A percentile compares a stretch with the other conserved stretches of the same genome.
Conservation (phyloP, 1,139 yeast species). For the Yamadazyma oceani region DNA sequence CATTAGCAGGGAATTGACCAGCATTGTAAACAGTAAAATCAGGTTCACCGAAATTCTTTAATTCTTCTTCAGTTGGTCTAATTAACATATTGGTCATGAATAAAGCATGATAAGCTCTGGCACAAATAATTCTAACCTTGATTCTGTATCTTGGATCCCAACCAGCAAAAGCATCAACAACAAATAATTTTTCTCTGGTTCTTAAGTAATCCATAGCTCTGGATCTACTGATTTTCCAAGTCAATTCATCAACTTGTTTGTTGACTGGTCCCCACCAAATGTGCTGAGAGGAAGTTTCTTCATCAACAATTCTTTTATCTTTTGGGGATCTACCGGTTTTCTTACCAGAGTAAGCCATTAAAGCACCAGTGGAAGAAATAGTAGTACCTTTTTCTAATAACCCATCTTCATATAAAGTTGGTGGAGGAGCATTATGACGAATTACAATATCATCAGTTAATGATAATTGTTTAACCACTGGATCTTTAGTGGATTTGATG, state of each 20-base stretch:
- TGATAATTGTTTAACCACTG: constrained; percentile 44
- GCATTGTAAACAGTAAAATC: constrained; percentile 98
- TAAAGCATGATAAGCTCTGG: constrained; percentile 97
- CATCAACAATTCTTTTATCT: constrained; percentile 97
- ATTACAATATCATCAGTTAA: constrained; percentile 50
- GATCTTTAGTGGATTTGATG: constrained; percentile 43
- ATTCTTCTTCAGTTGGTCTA: constrained; percentile 89
- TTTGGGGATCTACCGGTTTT: constrained; percentile 98
- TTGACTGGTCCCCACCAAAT: constrained; percentile 99
- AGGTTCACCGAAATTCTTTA: constrained; percentile 90
- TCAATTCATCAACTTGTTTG: constrained; percentile 89
- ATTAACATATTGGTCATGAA: constrained; percentile 99
- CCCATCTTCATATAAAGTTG: constrained; percentile 93
- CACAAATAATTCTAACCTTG: constrained; percentile 95
- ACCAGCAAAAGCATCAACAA: constrained; percentile 96
- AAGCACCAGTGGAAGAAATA: constrained; percentile 90
- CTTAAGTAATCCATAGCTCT: constrained; percentile 96
- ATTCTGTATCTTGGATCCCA: constrained; percentile 99
- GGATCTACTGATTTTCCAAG: constrained; percentile 95
- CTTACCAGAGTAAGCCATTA: constrained; percentile 92
- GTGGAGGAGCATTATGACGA: constrained; percentile 92
- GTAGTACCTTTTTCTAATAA: constrained; percentile 88
- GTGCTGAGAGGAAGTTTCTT: constrained; percentile 75
- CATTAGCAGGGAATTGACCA: constrained; percentile 98
- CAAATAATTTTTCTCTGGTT: constrained; percentile 92